phyloP scores from a whole-genome alignment of 768 basidiomycete genomes.

The Brasilioporus rufonigricans region DNA sequence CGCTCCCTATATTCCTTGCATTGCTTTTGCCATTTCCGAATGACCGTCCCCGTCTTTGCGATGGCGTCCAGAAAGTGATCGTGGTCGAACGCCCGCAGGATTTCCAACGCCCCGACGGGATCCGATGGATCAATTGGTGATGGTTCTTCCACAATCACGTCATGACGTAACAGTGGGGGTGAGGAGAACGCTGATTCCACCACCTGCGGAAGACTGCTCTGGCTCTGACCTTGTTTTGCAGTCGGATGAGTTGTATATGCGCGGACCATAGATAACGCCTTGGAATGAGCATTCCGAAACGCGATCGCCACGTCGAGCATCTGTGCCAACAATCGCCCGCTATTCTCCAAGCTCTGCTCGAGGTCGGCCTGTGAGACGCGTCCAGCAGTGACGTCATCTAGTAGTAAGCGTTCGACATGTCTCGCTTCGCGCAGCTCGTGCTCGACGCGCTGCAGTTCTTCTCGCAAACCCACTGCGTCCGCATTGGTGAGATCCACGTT shows the following conservation, averaged over 20 bases:
- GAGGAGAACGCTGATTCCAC: slow-evolving; percentile 51
- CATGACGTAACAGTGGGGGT: slow-evolving; percentile 45
- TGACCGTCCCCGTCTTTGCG: slow-evolving; percentile 76
- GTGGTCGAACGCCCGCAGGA: slow-evolving; percentile 74
- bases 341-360: slow-evolving; percentile 65
- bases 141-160: slow-evolving; percentile 56
- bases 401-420: slow-evolving; percentile 63
- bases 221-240: slow-evolving; percentile 42
- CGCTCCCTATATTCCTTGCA: slow-evolving; percentile 94
- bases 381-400: slow-evolving; percentile 72
- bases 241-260: slow-evolving; percentile 52
- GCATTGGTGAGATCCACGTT: slow-evolving; percentile 64
- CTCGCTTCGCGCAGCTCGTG: slow-evolving; percentile 67
- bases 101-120: slow-evolving; percentile 64
- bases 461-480: slow-evolving; percentile 65
- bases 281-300: slow-evolving; percentile 75
- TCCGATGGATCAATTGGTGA: slow-evolving; percentile 79
- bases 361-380: slow-evolving; percentile 64
- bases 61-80: slow-evolving; percentile 84
- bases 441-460: slow-evolving; percentile 70
- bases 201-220: slow-evolving; percentile 36
- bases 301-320: slow-evolving; percentile 77
- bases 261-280: slow-evolving; percentile 63
- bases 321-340: slow-evolving; percentile 72
- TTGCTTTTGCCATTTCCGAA: slow-evolving; percentile 96